A percentile compares a stretch with the other conserved stretches of the same genome.
phyloP scores from a whole-genome alignment of 495 filamentous ascomycete species.

The Aspergillus bertholletiae region DNA sequence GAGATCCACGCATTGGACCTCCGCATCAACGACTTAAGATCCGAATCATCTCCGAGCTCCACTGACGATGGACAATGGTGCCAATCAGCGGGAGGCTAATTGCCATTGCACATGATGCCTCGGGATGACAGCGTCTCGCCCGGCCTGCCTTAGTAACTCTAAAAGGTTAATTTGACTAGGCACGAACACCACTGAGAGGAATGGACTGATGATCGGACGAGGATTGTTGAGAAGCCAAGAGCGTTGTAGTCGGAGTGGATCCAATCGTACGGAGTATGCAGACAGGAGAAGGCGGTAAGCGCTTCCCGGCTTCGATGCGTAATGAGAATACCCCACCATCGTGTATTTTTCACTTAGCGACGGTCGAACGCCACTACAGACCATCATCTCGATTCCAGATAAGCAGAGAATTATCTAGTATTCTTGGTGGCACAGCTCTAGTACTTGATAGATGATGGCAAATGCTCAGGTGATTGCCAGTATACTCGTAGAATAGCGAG shows the following conservation, averaged over 20 bases:
- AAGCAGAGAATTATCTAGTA: too few species aligned
- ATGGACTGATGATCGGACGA: conserved; percentile 5
- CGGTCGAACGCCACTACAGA: not conserved
- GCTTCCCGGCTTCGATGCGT: too few species aligned
- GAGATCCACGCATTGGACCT: too few species aligned
- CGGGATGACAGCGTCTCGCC: not conserved
- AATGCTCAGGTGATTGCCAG: not conserved
- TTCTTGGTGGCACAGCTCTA: too few species aligned
- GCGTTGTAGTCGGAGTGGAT: not conserved
- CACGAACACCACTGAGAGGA: not conserved
- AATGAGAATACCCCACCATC: not conserved
- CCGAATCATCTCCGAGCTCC: not conserved
- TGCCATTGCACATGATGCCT: conserved; percentile 8
- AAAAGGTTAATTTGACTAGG: not conserved
- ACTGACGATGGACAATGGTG: too few species aligned
- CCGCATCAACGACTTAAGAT: not conserved
- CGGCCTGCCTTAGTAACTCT: not conserved
- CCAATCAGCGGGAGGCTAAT: not conserved
- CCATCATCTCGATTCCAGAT: not conserved
- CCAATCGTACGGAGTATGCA: not conserved
- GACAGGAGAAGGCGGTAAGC: not conserved
- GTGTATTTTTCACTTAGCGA: not conserved
- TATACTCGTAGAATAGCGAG: not conserved
- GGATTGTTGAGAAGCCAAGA: conserved; percentile 18
- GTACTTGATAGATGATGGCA: not conserved